These are phyloP conservation scores for Mimosa bimucronata DNA, from an alignment of 306 rosid species.

Conservation along the genomic window DNA sequence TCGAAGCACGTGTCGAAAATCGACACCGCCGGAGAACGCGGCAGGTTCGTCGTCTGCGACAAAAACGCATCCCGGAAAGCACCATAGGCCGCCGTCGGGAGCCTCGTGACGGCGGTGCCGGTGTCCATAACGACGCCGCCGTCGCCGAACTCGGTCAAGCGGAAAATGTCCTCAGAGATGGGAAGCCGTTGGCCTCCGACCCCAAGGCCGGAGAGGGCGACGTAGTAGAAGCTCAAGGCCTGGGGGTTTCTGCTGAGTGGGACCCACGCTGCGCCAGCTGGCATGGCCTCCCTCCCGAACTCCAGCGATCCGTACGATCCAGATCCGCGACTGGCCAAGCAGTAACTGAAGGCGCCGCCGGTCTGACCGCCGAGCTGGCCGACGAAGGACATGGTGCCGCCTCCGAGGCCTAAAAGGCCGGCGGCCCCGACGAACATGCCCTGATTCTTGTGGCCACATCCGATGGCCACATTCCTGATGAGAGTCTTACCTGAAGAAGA, in stretches of 20 bases:
- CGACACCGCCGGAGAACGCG: conserved; percentile 66
- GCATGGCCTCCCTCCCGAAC: conserved; percentile 84
- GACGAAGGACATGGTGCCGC: conserved; percentile 88
- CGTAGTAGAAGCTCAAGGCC: conserved; percentile 75
- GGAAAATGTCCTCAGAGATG: conserved; percentile 65
- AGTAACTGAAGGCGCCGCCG: conserved; percentile 80
- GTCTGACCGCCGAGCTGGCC: conserved; percentile 92
- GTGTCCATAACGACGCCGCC: conserved; percentile 99
- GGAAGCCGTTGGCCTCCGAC: conserved; percentile 72
- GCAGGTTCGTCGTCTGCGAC: conserved; percentile 71
- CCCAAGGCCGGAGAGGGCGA: conserved; percentile 80
- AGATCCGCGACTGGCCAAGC: conserved; percentile 76
- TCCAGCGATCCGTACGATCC: conserved; percentile 64
- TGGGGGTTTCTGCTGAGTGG: conserved; percentile 63
- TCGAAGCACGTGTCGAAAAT: conserved; percentile 88
- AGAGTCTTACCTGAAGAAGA: conserved; percentile 43
- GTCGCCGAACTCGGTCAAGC: conserved; percentile 51
- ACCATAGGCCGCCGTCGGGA: conserved; percentile 67
- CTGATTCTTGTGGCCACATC: conserved; percentile 88
- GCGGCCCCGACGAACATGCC: conserved; percentile 99
- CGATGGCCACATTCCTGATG: conserved; percentile 79
- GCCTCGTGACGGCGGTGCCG: conserved; percentile 88
- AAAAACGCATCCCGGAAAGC: conserved; percentile 70
- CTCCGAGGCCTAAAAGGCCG: conserved; percentile 87
- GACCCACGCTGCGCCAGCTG: conserved; percentile 91